A percentile compares a stretch with the other conserved stretches of the same genome.
Conservation (phyloP, 2,329 filamentous ascomycete species). For the Penicillium olsonii region DNA sequence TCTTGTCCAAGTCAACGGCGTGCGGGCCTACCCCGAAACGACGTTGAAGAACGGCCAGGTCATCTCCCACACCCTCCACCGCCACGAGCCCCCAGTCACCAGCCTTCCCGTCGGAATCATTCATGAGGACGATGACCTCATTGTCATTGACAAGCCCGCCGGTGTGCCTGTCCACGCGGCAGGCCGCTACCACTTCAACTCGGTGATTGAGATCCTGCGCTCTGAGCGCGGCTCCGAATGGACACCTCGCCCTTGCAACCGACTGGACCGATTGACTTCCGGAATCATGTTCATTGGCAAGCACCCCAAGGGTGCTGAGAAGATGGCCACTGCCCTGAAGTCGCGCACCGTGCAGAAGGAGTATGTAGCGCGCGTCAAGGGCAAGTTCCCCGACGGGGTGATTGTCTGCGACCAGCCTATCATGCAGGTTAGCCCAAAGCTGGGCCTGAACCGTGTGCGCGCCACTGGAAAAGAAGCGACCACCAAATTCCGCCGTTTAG, state of each 20-base stretch:
- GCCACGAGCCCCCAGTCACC: constrained; percentile 92
- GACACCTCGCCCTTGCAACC: constrained; percentile 75
- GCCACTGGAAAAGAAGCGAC: constrained; percentile 87
- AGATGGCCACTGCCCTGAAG: constrained; percentile 73
- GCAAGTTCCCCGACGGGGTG: constrained; percentile 87
- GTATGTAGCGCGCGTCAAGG: constrained; percentile 88
- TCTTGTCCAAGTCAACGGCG: constrained; percentile 77
- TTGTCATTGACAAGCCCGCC: constrained; percentile 95
- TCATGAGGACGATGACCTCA: constrained; percentile 88
- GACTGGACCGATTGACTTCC: constrained; percentile 90
- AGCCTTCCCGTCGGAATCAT: constrained; percentile 77
- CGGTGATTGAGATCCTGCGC: constrained; percentile 88
- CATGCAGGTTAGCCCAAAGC: constrained; percentile 88
- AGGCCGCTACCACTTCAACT: constrained; percentile 94
- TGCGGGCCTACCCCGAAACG: constrained; percentile 66
- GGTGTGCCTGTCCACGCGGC: constrained; percentile 95
- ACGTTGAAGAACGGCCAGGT: constrained; percentile 85
- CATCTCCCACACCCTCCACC: constrained; percentile 89
- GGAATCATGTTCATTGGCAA: constrained; percentile 99
- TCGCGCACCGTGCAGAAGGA: constrained; percentile 87
- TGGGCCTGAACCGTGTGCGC: constrained; percentile 90
- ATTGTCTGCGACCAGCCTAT: constrained; percentile 93
- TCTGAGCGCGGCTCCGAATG: constrained; percentile 64
- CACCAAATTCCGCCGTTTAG: constrained; percentile 87
- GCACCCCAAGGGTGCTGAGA: constrained; percentile 74